A percentile compares a stretch with the other conserved stretches of the same genome.
These are phyloP conservation scores for Phytophthora fragariae DNA, from an alignment of 352 stramenopile species.

Conservation along the genomic window DNA sequence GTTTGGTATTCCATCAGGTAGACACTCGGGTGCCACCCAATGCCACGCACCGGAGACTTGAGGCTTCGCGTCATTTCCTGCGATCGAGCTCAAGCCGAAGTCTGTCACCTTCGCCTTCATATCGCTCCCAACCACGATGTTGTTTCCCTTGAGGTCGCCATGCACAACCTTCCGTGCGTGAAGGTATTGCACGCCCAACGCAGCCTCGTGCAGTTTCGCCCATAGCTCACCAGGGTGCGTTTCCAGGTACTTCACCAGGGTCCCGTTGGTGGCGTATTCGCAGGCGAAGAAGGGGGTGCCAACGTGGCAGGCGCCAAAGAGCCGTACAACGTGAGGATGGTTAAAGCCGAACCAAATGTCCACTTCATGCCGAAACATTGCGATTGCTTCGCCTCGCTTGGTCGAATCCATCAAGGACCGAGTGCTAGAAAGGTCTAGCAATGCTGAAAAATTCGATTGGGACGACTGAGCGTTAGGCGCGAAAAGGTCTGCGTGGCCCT, in stretches of 20 bases:
- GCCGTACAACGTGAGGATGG: constrained; percentile 27
- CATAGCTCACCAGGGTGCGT: constrained; percentile 11
- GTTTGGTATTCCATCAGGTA: neutral
- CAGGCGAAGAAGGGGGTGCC: constrained; percentile 28
- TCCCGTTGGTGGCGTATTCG: constrained; percentile 29
- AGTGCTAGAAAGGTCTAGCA: neutral
- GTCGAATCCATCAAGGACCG: neutral
- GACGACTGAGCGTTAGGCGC: neutral
- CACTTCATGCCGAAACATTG: constrained; percentile 28
- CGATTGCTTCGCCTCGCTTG: constrained; percentile 2
- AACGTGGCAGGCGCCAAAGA: constrained; percentile 30
- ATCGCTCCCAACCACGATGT: constrained; percentile 30
- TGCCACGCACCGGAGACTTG: constrained; percentile 9
- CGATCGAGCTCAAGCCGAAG: constrained; percentile 28
- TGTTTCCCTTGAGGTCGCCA: constrained; percentile 21
- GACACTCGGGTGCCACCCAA: constrained; percentile 16
- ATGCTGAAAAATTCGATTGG: neutral
- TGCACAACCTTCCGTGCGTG: constrained; percentile 6
- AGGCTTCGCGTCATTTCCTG: neutral
- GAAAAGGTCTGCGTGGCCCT: neutral
- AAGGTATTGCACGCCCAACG: constrained; percentile 19
- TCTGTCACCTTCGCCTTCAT: constrained; percentile 35
- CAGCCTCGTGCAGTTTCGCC: constrained; percentile 20
- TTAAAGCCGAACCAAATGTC: constrained; percentile 31
- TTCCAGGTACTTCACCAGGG: constrained; percentile 25